Percentiles rank a stretch among this genome's conserved stretches.
These are phyloP conservation scores for Zymoseptoria tritici DNA, from an alignment of 2,329 filamentous ascomycete species.

Conservation along the genomic window DNA sequence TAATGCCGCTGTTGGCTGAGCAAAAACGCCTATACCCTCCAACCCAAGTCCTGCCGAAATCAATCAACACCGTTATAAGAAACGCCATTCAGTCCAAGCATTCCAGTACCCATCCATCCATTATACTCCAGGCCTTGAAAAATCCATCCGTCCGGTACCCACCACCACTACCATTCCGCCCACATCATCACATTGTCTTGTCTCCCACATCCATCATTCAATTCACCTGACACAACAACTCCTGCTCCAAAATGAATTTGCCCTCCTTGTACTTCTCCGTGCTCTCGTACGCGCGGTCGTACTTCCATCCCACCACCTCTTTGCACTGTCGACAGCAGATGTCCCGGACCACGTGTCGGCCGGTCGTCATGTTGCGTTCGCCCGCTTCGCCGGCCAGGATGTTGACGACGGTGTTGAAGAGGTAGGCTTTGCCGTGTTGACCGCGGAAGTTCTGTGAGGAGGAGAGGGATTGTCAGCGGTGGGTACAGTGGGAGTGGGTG, in stretches of 20 bases:
- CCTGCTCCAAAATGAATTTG: constrained; percentile 92
- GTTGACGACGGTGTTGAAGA: constrained; percentile 93
- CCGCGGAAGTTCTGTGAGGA: constrained; percentile 80
- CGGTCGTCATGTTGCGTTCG: constrained; percentile 97
- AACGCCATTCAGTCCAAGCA: background rate
- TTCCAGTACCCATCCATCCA: background rate
- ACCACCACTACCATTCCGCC: too few relatives aligned
- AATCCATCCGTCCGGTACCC: background rate
- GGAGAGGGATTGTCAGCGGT: constrained; percentile 2
- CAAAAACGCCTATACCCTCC: background rate
- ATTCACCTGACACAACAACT: constrained; percentile 72
- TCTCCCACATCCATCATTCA: constrained; percentile 23
- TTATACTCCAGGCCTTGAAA: too few relatives aligned
- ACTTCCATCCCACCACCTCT: constrained; percentile 95
- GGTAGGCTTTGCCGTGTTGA: constrained; percentile 94
- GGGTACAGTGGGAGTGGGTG: constrained; percentile 4
- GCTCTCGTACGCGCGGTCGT: constrained; percentile 89
- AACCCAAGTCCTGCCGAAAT: background rate
- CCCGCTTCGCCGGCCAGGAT: constrained; percentile 72
- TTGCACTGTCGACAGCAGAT: constrained; percentile 87
- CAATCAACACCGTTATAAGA: background rate
- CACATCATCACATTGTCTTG: too few relatives aligned
- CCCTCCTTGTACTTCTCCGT: constrained; percentile 98
- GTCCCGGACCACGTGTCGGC: constrained; percentile 86
- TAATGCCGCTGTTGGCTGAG: background rate